Base-by-base conservation (phyloP, 2,329 filamentous ascomycete genomes). In the Trichoderma sp. region DNA sequence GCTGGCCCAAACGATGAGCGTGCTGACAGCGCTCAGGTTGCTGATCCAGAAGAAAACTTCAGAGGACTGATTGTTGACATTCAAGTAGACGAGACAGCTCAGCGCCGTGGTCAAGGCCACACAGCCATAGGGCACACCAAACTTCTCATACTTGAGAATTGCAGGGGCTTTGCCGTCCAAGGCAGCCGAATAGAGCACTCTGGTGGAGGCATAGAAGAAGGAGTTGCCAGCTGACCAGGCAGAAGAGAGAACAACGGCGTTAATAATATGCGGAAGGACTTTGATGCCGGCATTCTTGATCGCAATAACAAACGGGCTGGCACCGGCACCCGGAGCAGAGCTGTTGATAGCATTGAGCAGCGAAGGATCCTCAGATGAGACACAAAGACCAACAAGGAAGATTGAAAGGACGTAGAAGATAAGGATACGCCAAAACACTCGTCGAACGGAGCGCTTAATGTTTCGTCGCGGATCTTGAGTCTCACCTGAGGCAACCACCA, bases 1-100 rank as follows among this genome's bases (percentile, higher is more conserved):
- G 78, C 91, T 89, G 21, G 89, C 88, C 88, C 92, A 94, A 69
- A 92, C 91, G 81, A 94, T 91, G 27, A 94, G 87, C 75, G 92
- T 91, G 7, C 92, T 93, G 12, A 93, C 91, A 31, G 93, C 93
- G 64, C 92, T 89, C 38, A 91, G 82, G 78, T 88, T 89, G 78
- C 89, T 86, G 78, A 91, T 89, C 89, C 89, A 91, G 79, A 88
- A 88, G 81, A 91, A 91, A 18, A 94, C 92, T 35, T 90, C 87
- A 2, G 90, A 86, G 0, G 90, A 88, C 71, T 85, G 82, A 78
- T 88, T 89, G 38, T 87, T 90, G 59, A 93, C 86, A 79, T 92
- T 91, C 66, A 82, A 76, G 80, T 93, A 94, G 14, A 89, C 88
- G 27, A 94, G 85, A n/a, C 92, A 86, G 9, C 90, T 87, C 77